phyloP scores from a whole-genome alignment of 352 stramenopile genomes.

The Pythium dissimile region DNA sequence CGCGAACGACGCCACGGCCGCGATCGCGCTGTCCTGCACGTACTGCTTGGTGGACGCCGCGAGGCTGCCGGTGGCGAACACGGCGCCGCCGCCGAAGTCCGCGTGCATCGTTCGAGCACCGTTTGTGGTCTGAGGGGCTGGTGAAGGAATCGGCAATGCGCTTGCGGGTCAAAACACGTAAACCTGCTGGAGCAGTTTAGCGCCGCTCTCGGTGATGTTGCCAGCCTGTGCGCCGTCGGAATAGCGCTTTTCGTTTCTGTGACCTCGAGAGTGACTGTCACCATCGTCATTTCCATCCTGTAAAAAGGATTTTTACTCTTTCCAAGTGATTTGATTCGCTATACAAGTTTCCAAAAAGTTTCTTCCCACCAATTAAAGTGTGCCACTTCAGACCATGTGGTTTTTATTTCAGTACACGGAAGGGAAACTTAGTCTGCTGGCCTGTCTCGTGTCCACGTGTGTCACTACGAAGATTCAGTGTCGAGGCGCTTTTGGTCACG shows the following conservation, averaged over 20 bases:
- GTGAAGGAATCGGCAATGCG: slow-evolving; percentile 4
- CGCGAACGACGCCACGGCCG: slow-evolving; percentile 19
- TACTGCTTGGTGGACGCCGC: slow-evolving; percentile 17
- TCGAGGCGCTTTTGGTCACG: background rate
- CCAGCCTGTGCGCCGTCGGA: slow-evolving; percentile 1
- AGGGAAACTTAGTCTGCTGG: background rate
- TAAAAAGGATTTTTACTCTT: slow-evolving; percentile 10
- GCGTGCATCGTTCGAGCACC: slow-evolving; percentile 2
- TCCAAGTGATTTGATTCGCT: slow-evolving; percentile 1
- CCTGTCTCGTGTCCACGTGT: slow-evolving; percentile 12
- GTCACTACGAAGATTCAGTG: slow-evolving; percentile 18
- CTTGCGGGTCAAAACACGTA: too few species aligned
- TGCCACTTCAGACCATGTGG: slow-evolving; percentile 8
- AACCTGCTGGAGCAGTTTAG: too few species aligned
- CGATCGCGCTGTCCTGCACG: slow-evolving; percentile 22
- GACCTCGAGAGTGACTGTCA: too few species aligned
- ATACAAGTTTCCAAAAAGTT: too few species aligned
- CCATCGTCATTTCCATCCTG: too few species aligned
- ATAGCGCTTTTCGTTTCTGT: too few species aligned
- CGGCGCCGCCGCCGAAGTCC: slow-evolving; percentile 4
- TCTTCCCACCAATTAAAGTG: slow-evolving; percentile 13
- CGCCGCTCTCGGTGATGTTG: too few species aligned
- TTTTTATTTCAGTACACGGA: slow-evolving; percentile 8
- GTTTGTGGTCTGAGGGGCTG: background rate
- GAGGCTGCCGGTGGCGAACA: slow-evolving; percentile 14